Evolutionary conservation across 2,329 filamentous ascomycete genomes (phyloP).

Genomic region (Aspergillus pseudoglaucus): DNA sequence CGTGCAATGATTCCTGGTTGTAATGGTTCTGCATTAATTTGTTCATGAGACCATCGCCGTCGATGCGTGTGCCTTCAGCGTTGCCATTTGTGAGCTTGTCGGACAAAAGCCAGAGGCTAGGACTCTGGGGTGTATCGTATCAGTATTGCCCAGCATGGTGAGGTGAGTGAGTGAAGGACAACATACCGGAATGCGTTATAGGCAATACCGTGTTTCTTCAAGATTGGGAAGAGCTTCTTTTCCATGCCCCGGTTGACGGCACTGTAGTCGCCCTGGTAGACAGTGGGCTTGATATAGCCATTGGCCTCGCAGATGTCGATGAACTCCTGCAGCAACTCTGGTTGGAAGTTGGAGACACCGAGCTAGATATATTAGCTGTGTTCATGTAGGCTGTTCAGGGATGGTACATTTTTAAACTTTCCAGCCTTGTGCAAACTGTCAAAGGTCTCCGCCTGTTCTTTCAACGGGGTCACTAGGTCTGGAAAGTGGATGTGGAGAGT

Average conservation of each 20-base stretch:
- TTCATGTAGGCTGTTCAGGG: background rate
- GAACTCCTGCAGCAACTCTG: conserved; percentile 23
- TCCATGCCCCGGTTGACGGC: conserved; percentile 32
- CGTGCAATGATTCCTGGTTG: conserved; percentile 20
- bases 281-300: conserved; percentile 30
- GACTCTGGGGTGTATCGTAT: conserved; percentile 7
- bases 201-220: conserved; percentile 22
- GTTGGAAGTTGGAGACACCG: conserved; percentile 34
- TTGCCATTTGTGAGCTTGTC: conserved; percentile 23
- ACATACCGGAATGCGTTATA: conserved; percentile 4
- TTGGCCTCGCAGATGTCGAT: conserved; percentile 28
- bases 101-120: conserved; percentile 33
- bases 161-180: background rate
- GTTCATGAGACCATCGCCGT: conserved; percentile 18
- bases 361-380: conserved; percentile 16
- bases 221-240: conserved; percentile 27
- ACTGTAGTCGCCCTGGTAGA: conserved; percentile 39
- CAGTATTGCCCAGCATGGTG: background rate
- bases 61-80: conserved; percentile 22
- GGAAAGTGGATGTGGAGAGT: conserved; percentile 33
- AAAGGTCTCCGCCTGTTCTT: conserved; percentile 31
- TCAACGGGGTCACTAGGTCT: conserved; percentile 27
- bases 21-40: conserved; percentile 21
- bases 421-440: conserved; percentile 24
- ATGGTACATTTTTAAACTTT: conserved; percentile 21